Conservation (phyloP, 805 yeast species). For the Kodamaea sagamina region DNA sequence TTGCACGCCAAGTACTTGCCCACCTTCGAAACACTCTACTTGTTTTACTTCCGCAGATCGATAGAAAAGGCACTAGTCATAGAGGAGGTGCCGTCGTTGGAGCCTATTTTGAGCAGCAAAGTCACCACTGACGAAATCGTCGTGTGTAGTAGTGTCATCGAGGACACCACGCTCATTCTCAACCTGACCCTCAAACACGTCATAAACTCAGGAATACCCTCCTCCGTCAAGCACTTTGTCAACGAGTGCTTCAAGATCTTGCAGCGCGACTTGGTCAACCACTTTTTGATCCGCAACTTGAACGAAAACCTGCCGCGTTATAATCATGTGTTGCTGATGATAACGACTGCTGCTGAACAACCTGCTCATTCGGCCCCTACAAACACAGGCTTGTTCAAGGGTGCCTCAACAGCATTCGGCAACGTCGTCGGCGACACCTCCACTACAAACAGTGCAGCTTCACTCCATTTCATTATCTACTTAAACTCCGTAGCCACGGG, state of each 20-base stretch:
- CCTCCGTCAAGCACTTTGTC: slow-evolving; percentile 56
- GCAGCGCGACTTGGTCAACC: slow-evolving; percentile 62
- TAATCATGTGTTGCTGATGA: slow-evolving; percentile 31
- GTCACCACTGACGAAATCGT: slow-evolving; percentile 48
- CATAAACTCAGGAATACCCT: slow-evolving; percentile 68
- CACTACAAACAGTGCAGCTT: slow-evolving; percentile 44
- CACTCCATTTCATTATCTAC: slow-evolving; percentile 63
- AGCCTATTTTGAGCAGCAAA: slow-evolving; percentile 35
- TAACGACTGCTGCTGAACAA: slow-evolving; percentile 21
- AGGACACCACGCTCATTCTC: slow-evolving; percentile 76
- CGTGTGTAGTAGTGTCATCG: slow-evolving; percentile 81
- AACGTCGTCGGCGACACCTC: slow-evolving; percentile 18
- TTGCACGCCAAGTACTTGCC: slow-evolving; percentile 49
- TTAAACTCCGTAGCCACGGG: slow-evolving; percentile 73
- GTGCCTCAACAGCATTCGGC: slow-evolving; percentile 18
- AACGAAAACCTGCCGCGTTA: slow-evolving; percentile 45
- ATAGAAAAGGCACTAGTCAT: slow-evolving; percentile 77
- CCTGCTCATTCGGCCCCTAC: slow-evolving; percentile 23
- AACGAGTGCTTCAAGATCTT: slow-evolving; percentile 58
- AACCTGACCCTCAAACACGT: slow-evolving; percentile 66
- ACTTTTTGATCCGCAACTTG: slow-evolving; percentile 37
- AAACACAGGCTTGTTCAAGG: slow-evolving; percentile 25
- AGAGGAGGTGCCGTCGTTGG: slow-evolving; percentile 69
- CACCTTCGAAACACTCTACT: slow-evolving; percentile 61
- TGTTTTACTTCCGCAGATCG: slow-evolving; percentile 73